Base-by-base conservation (phyloP, 2,329 filamentous ascomycete species). In the Grosmannia clavigera region DNA sequence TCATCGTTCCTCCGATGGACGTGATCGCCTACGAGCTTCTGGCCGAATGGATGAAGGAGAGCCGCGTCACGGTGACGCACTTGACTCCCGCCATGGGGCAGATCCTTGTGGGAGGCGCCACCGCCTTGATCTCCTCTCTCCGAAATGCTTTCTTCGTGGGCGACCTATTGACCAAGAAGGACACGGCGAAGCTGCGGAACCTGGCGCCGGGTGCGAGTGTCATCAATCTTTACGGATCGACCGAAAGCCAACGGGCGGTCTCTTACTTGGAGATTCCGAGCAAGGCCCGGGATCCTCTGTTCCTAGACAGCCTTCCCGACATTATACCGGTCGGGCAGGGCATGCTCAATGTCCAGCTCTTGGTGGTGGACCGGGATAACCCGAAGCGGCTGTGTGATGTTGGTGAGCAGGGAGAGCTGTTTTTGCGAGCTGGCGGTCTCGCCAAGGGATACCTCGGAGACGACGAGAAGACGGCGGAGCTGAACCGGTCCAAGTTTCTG, bases 51-150 rank as follows among this genome's bases (percentile, higher is more conserved):
- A 90, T 96, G 80, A 78, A 80, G 58, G 82, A 86, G 58, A 82
- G 88, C 68, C 75, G 80, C 60, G 83, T 88, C 3, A 95, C 86
- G 19, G 88, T 91, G 25, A 90, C 87, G 14, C 94, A 97, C 72
- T 75, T 97, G 48, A 99, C 94, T 1, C 94, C 94, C 11, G 94
- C 94, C 61, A 96, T 97, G 92, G 92, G 92, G 60, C 90, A 96
- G 67, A 94, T 97, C 63, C 76, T 97, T 2, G 86, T 92, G n/a
- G 92, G 91, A 52, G 90, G 88, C 65, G 88, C 90, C 29, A 85
- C 76, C 3, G 85, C 89, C 0, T 73, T 88, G 65, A 95, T 96
- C 68, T 87, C 90, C 1, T 78, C 81, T 14, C 77, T 97, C n/a
- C 79, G 86, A 61, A 79, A 84, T 61, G 90, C 86, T 22, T 92